Conservation (phyloP, 225 moss, liverwort and hornwort species). For the Bryoerythrophyllum caledonicum region DNA sequence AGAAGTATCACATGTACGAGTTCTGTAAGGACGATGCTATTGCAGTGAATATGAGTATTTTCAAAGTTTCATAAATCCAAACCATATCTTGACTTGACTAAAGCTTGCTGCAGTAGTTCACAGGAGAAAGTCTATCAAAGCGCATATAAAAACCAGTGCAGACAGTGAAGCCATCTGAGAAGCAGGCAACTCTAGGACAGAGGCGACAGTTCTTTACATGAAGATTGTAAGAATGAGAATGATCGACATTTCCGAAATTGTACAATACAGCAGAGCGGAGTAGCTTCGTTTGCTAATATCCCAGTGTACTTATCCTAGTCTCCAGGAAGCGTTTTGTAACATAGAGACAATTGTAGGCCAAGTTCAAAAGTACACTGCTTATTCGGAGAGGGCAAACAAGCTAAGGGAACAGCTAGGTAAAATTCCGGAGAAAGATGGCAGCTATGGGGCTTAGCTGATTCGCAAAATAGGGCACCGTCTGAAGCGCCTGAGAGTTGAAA, state of each 20-base stretch:
- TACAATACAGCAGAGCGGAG: background rate
- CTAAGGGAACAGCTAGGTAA: background rate
- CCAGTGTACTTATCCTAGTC: background rate
- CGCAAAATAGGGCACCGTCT: conserved; percentile 13
- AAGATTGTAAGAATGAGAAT: background rate
- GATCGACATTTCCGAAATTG: background rate
- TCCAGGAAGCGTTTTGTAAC: no score
- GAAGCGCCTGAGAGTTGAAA: conserved; percentile 14
- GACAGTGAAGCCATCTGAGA: background rate
- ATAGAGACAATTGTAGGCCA: no score
- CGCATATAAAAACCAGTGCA: background rate
- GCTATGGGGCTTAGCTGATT: conserved; percentile 13
- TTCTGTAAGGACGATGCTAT: background rate
- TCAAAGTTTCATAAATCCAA: no score
- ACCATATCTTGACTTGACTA: background rate
- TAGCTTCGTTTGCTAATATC: background rate
- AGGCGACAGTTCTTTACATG: background rate
- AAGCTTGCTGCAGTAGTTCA: background rate
- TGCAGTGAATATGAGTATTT: no score
- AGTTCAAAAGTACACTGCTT: background rate
- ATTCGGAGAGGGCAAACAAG: background rate
- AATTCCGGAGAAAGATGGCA: background rate
- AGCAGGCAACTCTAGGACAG: background rate
- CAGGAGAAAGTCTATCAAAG: background rate
- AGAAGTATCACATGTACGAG: no score